Base-by-base conservation (phyloP, 1,139 yeast genomes). In the Pichia sp. region DNA sequence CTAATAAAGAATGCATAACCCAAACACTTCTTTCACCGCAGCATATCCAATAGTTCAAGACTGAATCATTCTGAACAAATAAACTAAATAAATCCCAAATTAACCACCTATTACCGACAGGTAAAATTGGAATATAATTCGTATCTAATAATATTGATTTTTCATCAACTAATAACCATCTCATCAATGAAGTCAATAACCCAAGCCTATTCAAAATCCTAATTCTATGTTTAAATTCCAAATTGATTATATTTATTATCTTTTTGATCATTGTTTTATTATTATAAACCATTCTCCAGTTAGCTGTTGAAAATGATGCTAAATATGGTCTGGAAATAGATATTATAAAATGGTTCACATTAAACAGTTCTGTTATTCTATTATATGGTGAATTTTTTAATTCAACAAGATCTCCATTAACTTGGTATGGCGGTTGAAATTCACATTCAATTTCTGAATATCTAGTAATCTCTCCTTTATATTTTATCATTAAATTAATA, bases 11-110 rank as follows among this genome's bases (percentile, higher is more conserved):
- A 52, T 87, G 73, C 49, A 87, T 76, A 1, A 96, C 96, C 98
- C 98, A 92, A 0, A 90, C 89, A 41, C 95, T 84, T 53, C 85
- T 72, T 62, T 90, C 97, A 4, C 99, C 99, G 30, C 90, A 89
- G 43, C 76, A 68, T 3, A 89, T 79, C 95, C 97, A 90, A 58
- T 87, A 87, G 3, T 89, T 86, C 28, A 89, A 83, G 59, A 87
- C 89, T 47, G 80, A 69, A 55, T 77, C 70, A 51, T 87, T 86
- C 8, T 87, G 80, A 55, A 89, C 95, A 56, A 85, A 80, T 1
- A 84, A 79, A 51, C 46, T 41, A 9, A 42, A n/a, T 6, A 51
- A 34, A 42, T 51, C 54, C 39, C 49, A 42, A 5, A 45, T 31
- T 34, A 50, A 45, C 54, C 54, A 51, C 29, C 41, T 42, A 20